Evolutionary conservation across 2,329 filamentous ascomycete genomes (phyloP).

Genomic region (Cladophialophora psammophila): DNA sequence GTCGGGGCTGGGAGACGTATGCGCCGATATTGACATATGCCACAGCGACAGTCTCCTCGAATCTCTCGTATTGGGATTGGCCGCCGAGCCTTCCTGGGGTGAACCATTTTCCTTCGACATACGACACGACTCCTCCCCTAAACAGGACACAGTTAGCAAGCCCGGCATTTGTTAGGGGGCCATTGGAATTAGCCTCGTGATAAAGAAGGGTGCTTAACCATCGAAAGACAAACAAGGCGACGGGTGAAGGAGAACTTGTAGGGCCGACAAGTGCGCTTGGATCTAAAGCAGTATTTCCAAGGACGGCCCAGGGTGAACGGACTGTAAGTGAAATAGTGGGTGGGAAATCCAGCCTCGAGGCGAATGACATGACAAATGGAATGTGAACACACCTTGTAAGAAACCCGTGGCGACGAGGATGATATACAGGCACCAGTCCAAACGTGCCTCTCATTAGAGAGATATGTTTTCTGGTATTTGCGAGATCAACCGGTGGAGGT

Average conservation of each 20-base stretch:
- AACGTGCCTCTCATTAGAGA: neutral
- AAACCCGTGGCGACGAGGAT: neutral
- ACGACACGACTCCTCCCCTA: constrained; percentile 31
- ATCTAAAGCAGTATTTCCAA: neutral
- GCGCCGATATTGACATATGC: constrained; percentile 24
- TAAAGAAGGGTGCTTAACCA: neutral
- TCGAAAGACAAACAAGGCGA: neutral
- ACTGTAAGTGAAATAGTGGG: neutral
- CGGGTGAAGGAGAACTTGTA: neutral
- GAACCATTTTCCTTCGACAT: constrained; percentile 37
- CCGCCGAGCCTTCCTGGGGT: constrained; percentile 28
- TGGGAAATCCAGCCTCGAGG: constrained; percentile 1
- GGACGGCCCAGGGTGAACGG: neutral
- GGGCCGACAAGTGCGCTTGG: neutral
- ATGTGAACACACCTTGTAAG: neutral
- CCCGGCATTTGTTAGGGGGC: neutral
- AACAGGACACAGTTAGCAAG: constrained; percentile 18
- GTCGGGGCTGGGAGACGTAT: constrained; percentile 26
- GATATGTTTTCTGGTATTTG: neutral
- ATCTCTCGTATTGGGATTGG: constrained; percentile 25
- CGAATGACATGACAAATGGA: neutral
- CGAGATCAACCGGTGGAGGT: neutral
- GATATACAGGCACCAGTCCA: neutral
- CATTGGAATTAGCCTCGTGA: neutral
- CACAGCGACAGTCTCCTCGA: constrained; percentile 27